These are phyloP conservation scores for Petunia secreta DNA, from an alignment of 257 asterid genomes.

Conservation along the genomic window DNA sequence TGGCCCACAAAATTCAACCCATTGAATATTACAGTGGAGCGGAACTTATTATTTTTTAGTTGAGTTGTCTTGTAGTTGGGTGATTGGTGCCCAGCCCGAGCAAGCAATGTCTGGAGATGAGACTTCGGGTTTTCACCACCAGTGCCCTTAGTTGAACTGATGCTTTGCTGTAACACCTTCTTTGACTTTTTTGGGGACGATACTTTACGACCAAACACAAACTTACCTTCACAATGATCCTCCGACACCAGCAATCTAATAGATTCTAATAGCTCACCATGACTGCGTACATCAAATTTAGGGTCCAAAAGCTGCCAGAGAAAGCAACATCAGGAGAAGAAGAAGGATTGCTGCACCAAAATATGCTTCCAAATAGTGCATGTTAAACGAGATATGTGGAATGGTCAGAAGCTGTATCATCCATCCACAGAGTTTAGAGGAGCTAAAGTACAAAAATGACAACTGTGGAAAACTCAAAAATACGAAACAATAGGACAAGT, in stretches of 20 bases:
- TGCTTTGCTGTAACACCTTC: conserved; percentile 38
- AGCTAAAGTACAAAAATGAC: neutral
- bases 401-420: conserved; percentile 11
- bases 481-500: neutral
- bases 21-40: conserved; percentile 69
- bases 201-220: conserved; percentile 72
- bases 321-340: conserved; percentile 33
- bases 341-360: conserved; percentile 20
- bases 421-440: neutral
- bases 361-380: conserved; percentile 1
- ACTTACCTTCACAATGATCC: conserved; percentile 86
- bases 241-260: conserved; percentile 75
- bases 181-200: conserved; percentile 47
- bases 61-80: conserved; percentile 72
- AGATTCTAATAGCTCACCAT: conserved; percentile 68
- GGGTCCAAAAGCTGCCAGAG: conserved; percentile 75
- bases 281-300: conserved; percentile 51
- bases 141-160: conserved; percentile 27
- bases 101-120: conserved; percentile 73
- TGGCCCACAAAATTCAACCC: conserved; percentile 81
- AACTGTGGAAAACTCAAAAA: neutral
- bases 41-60: conserved; percentile 69
- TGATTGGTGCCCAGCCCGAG: conserved; percentile 74
- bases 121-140: conserved; percentile 69
- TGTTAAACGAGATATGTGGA: neutral